phyloP scores from a whole-genome alignment of 257 asterid genomes.

The Jaltomata sinuosa region DNA sequence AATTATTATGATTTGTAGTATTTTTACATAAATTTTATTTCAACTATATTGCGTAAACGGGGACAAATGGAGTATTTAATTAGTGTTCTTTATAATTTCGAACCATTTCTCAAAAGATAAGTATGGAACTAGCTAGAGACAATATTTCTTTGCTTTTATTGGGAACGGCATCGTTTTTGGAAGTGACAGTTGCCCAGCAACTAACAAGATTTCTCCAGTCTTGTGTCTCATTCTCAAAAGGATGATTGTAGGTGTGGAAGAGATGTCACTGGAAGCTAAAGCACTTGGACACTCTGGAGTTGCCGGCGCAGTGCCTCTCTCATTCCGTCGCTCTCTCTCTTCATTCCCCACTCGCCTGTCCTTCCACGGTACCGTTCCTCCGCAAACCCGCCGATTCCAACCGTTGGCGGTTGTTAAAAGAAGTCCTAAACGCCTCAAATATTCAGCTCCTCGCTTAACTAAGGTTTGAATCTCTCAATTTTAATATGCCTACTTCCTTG shows the following conservation, averaged over 20 bases:
- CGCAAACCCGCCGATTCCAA: conserved; percentile 21
- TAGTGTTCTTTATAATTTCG: no score
- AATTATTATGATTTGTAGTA: no score
- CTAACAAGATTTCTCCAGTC: background rate
- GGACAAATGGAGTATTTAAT: no score
- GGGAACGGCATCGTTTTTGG: background rate
- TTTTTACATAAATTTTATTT: no score
- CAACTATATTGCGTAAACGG: no score
- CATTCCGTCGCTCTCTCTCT: conserved; percentile 28
- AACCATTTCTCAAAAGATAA: background rate
- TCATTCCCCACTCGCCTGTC: conserved; percentile 17
- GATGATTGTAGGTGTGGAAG: background rate
- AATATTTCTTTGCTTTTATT: background rate
- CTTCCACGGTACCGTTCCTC: conserved; percentile 1
- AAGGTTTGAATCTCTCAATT: conserved; percentile 29
- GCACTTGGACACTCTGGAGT: conserved; percentile 16
- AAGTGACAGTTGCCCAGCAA: background rate
- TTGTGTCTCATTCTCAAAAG: background rate
- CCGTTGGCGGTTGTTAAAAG: conserved; percentile 51
- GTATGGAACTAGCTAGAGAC: no score
- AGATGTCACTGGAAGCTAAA: conserved; percentile 43
- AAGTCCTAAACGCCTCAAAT: conserved; percentile 91
- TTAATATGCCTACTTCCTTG: background rate
- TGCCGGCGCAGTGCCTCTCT: conserved; percentile 18
- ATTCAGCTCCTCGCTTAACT: conserved; percentile 65